Evolutionary conservation across 768 basidiomycete species (phyloP), one percentile per base, ranked within the genome.

Genomic region (Lactarius vividus): DNA sequence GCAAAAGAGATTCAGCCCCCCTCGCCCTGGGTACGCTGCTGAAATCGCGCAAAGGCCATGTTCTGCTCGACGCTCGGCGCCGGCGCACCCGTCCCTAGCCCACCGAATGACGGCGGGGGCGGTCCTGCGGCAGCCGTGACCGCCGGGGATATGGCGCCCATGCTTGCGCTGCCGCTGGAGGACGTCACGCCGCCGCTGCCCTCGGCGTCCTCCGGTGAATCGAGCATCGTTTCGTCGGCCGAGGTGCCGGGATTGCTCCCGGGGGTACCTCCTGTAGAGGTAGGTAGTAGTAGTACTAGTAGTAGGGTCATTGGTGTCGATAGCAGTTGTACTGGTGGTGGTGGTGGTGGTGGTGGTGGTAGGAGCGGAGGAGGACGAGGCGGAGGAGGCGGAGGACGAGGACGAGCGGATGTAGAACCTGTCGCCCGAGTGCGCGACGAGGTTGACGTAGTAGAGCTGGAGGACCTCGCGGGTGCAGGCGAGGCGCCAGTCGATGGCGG

Each of bases 401-500:
- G 49, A 15, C 39, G 75, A 75, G 72, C 89, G 82, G 67, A 79
- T 75, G 73, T 81, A 61, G 59, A 70, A 91, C 64, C 76, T 77
- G 67, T 84, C 86, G 28, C 78, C 78, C 75, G 85, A 89, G 75
- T 96, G 89, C 13, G 93, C 85, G 65, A 95, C 90, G 73, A 98
- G 90, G 74, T 92, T 96, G 79, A 91, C 82, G 80, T 96, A 97
- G 78, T 96, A 98, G 72, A 93, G 88, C 77, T 97, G 92, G 49
- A 97, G 85, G 71, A 92, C 82, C 71, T 96, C 93, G 68, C 89
- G 86, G 26, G 92, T 94, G 80, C 92, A 94, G 95, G 88, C 93
- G 74, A 99, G 81, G 72, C 88, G 84, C 96, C 97, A 99, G 73
- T 97, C 94, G 64, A 97, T 94, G 74, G 88, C 88, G 63, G 82